phyloP scores from a whole-genome alignment of 179 eudicot genomes.

The Spinacia oleracea region DNA sequence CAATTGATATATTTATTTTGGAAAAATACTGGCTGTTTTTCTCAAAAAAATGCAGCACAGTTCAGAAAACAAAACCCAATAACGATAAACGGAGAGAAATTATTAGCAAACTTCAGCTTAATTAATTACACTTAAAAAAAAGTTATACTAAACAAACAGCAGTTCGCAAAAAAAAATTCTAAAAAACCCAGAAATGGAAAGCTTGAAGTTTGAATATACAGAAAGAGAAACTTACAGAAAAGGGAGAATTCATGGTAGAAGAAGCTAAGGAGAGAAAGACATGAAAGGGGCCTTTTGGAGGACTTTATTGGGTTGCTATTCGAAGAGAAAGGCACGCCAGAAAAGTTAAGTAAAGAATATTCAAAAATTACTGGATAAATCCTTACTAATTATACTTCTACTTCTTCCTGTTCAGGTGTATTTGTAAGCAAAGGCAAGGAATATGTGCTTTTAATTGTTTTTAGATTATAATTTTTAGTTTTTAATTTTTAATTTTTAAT shows the following conservation, averaged over 20 bases:
- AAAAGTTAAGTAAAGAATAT: slow-evolving; percentile 27
- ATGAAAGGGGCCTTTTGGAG: background rate
- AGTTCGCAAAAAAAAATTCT: background rate
- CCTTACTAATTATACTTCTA: background rate
- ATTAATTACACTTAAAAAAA: too few species aligned
- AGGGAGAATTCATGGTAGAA: slow-evolving; percentile 26
- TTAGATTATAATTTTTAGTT: background rate
- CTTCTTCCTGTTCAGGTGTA: slow-evolving; percentile 3
- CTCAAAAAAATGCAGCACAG: background rate
- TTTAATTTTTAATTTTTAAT: too few species aligned
- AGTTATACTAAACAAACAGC: too few species aligned
- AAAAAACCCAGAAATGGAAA: background rate
- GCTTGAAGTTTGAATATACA: background rate
- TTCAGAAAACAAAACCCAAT: background rate
- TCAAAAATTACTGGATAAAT: background rate
- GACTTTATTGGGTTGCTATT: background rate
- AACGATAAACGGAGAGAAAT: background rate
- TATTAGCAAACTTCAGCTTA: too few species aligned
- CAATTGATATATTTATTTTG: background rate
- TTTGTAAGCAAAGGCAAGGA: slow-evolving; percentile 22
- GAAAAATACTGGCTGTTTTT: background rate
- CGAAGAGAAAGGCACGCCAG: background rate
- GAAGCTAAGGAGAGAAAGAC: slow-evolving; percentile 8
- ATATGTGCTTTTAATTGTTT: background rate
- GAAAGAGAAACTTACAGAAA: slow-evolving; percentile 29